Percentiles rank a stretch among this genome's conserved stretches.
Conservation (phyloP, 139 green algal species). For the Haematococcus lacustris region DNA sequence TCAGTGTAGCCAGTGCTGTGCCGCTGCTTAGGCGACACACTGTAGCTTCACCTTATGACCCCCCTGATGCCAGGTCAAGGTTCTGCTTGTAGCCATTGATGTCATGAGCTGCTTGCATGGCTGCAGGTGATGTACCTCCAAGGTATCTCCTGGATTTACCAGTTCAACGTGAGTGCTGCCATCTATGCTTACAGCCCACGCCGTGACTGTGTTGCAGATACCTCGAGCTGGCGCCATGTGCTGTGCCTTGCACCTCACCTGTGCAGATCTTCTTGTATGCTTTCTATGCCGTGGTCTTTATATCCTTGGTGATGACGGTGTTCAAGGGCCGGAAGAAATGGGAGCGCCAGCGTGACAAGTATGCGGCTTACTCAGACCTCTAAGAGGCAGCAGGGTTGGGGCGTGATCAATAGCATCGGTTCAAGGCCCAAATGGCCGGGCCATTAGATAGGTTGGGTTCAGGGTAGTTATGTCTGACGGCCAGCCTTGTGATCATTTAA, state of each 20-base stretch:
- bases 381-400: too few relatives aligned
- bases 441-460: too few relatives aligned
- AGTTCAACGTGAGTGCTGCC: constrained; percentile 55
- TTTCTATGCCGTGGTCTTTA: not conserved
- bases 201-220: not conserved
- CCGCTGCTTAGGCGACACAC: not conserved
- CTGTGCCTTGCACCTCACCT: not conserved
- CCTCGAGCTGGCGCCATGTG: not conserved
- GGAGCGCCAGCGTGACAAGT: constrained; percentile 7
- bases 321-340: constrained; percentile 3
- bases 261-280: constrained; percentile 5
- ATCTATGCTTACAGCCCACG: constrained; percentile 24
- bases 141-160: constrained; percentile 84
- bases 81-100: too few relatives aligned
- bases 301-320: not conserved
- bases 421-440: too few relatives aligned
- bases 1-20: not conserved
- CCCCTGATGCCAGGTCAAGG: too few relatives aligned
- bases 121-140: constrained; percentile 59
- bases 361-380: not conserved
- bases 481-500: too few relatives aligned
- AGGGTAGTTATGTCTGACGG: too few relatives aligned
- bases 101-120: not conserved
- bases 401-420: too few relatives aligned
- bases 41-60: too few relatives aligned